phyloP scores from a whole-genome alignment of 139 green algal genomes.

The Chlorella sp. region DNA sequence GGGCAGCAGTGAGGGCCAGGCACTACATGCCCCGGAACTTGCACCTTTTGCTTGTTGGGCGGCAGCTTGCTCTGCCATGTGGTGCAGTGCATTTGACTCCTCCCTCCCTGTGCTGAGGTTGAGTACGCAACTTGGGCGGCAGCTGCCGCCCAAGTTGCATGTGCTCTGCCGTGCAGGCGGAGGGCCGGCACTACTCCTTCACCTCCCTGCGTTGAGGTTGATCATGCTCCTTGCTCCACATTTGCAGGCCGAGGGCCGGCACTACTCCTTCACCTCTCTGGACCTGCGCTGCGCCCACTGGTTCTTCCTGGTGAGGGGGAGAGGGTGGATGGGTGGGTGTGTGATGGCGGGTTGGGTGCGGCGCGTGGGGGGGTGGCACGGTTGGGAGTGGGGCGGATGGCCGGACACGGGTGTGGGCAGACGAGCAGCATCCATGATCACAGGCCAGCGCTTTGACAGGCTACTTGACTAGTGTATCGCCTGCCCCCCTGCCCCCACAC shows the following conservation, averaged over 20 bases:
- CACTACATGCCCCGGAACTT: background rate
- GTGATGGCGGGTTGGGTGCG: too few species aligned
- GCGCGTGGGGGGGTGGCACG: too few species aligned
- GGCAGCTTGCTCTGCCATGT: too few species aligned
- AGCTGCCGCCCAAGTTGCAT: background rate
- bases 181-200: too few species aligned
- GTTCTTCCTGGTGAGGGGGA: slow-evolving; percentile 25
- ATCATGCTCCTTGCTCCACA: background rate
- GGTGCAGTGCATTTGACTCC: too few species aligned
- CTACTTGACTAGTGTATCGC: background rate
- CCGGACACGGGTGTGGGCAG: too few species aligned
- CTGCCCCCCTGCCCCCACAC: background rate
- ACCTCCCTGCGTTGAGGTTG: background rate
- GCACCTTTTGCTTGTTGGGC: too few species aligned
- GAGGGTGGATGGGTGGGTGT: too few species aligned
- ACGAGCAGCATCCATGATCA: too few species aligned
- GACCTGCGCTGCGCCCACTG: slow-evolving; percentile 29
- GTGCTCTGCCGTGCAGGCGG: too few species aligned
- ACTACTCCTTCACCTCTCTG: slow-evolving; percentile 10
- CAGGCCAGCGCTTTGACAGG: too few species aligned
- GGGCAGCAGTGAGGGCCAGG: background rate
- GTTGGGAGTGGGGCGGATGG: too few species aligned
- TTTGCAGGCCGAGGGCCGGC: background rate
- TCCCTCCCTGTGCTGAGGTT: background rate
- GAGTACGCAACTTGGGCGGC: background rate